These are phyloP conservation scores for Phoenix roebelenii DNA, from an alignment of 176 grass and related monocot genomes.

Conservation along the genomic window DNA sequence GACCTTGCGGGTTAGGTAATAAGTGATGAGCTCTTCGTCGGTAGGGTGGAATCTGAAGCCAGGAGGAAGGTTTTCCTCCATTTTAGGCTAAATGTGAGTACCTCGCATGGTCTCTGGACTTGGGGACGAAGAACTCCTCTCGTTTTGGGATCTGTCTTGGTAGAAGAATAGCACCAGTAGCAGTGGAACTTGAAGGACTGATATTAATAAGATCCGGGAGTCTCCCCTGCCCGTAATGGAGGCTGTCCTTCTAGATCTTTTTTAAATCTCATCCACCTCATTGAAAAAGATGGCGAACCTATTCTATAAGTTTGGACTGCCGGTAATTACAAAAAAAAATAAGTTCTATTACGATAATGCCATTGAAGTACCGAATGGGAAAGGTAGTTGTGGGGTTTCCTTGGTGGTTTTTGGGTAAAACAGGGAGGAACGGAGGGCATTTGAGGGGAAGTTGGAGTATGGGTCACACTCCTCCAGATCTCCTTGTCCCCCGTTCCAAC, in stretches of 20 bases:
- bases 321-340: not conserved
- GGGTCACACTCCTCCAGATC: not conserved
- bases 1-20: conserved; percentile 34
- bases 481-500: conserved; percentile 18
- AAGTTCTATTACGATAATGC: not conserved
- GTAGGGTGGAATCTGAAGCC: conserved; percentile 49
- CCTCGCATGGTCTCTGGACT: not conserved
- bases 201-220: not conserved
- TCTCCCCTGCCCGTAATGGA: too few species aligned
- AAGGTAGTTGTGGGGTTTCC: not conserved
- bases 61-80: conserved; percentile 40
- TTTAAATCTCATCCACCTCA: conserved; percentile 8
- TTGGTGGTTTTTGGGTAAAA: conserved; percentile 3
- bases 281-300: not conserved
- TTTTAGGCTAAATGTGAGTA: conserved; percentile 8
- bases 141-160: too few species aligned
- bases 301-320: not conserved
- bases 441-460: conserved; percentile 1
- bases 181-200: not conserved
- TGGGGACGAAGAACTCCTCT: too few species aligned
- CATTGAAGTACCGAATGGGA: too few species aligned
- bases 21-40: conserved; percentile 41
- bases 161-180: not conserved
- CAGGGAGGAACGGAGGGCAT: not conserved
- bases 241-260: too few species aligned